phyloP scores from a whole-genome alignment of 108 stramenopile genomes.

The Seminavis robusta region DNA sequence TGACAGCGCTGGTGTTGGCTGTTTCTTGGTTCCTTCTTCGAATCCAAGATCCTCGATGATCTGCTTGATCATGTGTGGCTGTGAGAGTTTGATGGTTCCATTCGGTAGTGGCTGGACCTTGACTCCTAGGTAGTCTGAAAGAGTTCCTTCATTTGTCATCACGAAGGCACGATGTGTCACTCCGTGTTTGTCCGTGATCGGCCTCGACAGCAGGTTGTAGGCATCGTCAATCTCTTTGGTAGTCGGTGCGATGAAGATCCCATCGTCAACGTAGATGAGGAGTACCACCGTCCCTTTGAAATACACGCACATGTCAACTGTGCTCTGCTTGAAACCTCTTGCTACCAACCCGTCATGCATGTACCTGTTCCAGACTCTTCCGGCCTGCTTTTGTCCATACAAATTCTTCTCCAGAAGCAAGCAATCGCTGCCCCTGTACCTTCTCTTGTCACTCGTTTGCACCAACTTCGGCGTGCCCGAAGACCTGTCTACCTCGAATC shows the following conservation, averaged over 20 bases:
- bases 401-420: slow-evolving; percentile 17
- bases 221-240: slow-evolving; percentile 4
- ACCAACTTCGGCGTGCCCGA: no score
- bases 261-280: slow-evolving; percentile 32
- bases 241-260: slow-evolving; percentile 13
- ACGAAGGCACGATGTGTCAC: no score
- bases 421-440: slow-evolving; percentile 1
- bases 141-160: slow-evolving; percentile 16
- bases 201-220: no score
- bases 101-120: slow-evolving; percentile 1
- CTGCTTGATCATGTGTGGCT: slow-evolving; percentile 11
- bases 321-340: slow-evolving; percentile 18
- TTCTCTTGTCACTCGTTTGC: no score
- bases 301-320: slow-evolving; percentile 34
- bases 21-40: slow-evolving; percentile 1
- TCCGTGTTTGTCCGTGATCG: neutral
- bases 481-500: slow-evolving; percentile 19
- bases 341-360: slow-evolving; percentile 4
- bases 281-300: slow-evolving; percentile 24
- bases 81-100: slow-evolving; percentile 10
- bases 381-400: slow-evolving; percentile 33
- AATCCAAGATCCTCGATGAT: slow-evolving; percentile 31
- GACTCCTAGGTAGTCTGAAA: slow-evolving; percentile 22
- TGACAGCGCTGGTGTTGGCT: neutral
- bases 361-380: slow-evolving; percentile 24